Conservation (phyloP, 208 protist genomes). For the Leishmania amazonensis region DNA sequence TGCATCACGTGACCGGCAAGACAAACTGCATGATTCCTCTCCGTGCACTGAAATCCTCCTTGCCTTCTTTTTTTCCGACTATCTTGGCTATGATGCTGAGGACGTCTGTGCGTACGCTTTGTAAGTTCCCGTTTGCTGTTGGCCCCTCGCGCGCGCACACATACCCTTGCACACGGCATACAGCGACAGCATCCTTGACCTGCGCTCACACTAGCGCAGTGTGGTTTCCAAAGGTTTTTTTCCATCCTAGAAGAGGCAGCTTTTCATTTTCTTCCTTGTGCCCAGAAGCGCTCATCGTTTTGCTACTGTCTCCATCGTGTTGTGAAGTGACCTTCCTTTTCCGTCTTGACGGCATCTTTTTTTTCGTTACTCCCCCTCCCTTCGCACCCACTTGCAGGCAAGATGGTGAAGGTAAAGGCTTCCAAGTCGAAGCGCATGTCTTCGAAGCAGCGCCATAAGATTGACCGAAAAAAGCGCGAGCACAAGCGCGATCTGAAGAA, state of each 20-base stretch:
- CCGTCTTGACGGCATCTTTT: neutral
- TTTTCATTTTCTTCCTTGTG: neutral
- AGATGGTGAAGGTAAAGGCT: slow-evolving; percentile 76
- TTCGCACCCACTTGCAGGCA: neutral
- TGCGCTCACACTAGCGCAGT: neutral
- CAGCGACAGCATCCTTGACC: neutral
- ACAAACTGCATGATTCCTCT: neutral
- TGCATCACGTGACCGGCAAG: neutral
- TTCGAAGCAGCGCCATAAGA: slow-evolving; percentile 87
- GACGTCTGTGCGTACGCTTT: neutral
- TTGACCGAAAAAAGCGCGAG: slow-evolving; percentile 88
- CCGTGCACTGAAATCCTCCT: neutral
- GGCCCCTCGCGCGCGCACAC: neutral
- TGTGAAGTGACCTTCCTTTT: neutral
- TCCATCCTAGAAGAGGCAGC: neutral
- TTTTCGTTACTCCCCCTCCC: neutral
- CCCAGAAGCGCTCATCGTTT: neutral
- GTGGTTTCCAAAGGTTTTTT: neutral
- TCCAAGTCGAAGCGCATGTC: slow-evolving; percentile 84
- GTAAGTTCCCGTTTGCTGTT: neutral
- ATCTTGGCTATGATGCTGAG: neutral
- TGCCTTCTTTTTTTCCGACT: neutral
- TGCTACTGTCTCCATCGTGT: neutral
- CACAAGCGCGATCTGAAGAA: slow-evolving; percentile 89
- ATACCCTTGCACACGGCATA: neutral